These are phyloP conservation scores for Serendipita vermifera DNA, from an alignment of 768 basidiomycete genomes.

Conservation along the genomic window DNA sequence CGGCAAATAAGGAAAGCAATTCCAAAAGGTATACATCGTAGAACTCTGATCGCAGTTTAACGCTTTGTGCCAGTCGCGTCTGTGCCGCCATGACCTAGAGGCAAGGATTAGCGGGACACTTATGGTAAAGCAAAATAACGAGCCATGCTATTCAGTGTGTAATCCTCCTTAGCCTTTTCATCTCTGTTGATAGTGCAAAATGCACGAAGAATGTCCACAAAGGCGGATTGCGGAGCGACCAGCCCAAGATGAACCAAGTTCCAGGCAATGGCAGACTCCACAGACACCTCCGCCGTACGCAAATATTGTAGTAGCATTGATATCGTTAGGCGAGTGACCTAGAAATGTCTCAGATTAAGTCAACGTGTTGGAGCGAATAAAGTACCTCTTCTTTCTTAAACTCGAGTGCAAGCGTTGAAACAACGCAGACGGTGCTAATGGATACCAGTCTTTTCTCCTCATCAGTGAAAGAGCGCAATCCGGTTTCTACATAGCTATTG, in stretches of 20 bases:
- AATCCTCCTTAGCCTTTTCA: constrained; percentile 77
- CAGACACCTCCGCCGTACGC: constrained; percentile 69
- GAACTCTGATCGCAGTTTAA: constrained; percentile 59
- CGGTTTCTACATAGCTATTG: constrained; percentile 43
- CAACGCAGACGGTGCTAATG: constrained; percentile 84
- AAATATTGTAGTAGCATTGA: constrained; percentile 88
- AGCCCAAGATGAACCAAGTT: constrained; percentile 85
- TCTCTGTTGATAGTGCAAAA: constrained; percentile 78
- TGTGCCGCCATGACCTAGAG: constrained; percentile 75
- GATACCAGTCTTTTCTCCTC: constrained; percentile 76
- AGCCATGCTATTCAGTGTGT: constrained; percentile 84
- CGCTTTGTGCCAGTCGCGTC: constrained; percentile 72
- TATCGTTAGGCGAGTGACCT: constrained; percentile 77
- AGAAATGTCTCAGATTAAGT: neutral
- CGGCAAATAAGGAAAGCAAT: constrained; percentile 70
- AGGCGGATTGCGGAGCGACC: constrained; percentile 58
- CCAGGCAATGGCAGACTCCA: constrained; percentile 83
- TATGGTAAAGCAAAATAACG: neutral
- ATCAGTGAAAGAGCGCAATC: constrained; percentile 55
- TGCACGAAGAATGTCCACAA: constrained; percentile 69
- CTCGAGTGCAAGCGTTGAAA: constrained; percentile 76
- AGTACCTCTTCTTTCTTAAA: constrained; percentile 71
- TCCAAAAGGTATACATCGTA: constrained; percentile 74
- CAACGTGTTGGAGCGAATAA: neutral
- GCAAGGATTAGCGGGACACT: neutral